phyloP scores from a whole-genome alignment of 345 rosid species.

The Eucalyptus pumila region DNA sequence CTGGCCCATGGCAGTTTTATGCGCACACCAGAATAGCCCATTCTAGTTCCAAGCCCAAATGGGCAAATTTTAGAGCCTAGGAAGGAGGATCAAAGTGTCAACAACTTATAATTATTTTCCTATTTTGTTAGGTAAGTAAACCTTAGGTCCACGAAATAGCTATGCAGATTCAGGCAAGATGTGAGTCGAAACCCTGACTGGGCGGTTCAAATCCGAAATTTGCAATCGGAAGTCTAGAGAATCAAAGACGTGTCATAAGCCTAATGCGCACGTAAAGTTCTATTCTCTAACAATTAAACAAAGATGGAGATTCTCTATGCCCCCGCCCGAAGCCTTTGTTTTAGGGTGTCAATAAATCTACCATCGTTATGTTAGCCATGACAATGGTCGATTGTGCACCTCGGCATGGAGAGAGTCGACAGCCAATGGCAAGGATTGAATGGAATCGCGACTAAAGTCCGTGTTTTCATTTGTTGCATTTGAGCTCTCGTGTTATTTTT shows the following conservation, averaged over 20 bases:
- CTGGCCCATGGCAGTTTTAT: not conserved
- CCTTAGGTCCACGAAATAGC: not conserved
- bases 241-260: fast-evolving
- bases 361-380: not conserved
- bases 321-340: not conserved
- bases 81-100: not conserved
- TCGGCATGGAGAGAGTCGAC: not conserved
- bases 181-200: not conserved
- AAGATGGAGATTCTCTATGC: fast-evolving
- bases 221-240: not conserved
- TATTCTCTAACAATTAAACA: fast-evolving
- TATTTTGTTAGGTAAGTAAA: not conserved
- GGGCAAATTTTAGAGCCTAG: not conserved
- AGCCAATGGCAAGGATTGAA: not conserved
- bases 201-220: not conserved
- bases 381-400: not conserved
- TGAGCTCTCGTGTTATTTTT: not conserved
- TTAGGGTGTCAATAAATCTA: not conserved
- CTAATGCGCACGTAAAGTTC: not conserved
- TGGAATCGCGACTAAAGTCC: not conserved
- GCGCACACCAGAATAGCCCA: not conserved
- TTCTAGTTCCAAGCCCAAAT: not conserved
- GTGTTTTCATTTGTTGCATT: not conserved
- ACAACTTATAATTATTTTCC: not conserved
- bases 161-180: not conserved